Evolutionary conservation across 2,329 filamentous ascomycete species (phyloP).

Genomic region (Onygena corvina): DNA sequence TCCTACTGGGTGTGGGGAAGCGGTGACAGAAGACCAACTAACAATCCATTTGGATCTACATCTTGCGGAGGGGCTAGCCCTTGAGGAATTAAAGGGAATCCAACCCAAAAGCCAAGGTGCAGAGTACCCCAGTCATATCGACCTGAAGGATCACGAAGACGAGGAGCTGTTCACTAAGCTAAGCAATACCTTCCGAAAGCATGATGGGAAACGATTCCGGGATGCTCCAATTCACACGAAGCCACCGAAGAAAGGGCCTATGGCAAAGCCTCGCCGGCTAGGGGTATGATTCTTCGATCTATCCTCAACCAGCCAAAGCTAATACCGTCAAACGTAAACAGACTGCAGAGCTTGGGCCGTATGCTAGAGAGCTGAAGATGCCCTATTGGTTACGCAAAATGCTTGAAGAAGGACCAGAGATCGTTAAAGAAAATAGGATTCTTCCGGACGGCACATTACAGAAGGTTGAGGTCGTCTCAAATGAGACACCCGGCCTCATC

Average conservation of each 20-base stretch:
- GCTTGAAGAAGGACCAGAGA: conserved; percentile 48
- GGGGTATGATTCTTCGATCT: conserved; percentile 3
- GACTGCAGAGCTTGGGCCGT: conserved; percentile 55
- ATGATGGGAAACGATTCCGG: not conserved
- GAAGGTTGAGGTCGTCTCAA: conserved; percentile 35
- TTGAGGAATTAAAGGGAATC: conserved; percentile 26
- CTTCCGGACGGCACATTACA: conserved; percentile 33
- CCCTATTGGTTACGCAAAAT: conserved; percentile 54
- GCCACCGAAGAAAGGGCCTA: conserved; percentile 7
- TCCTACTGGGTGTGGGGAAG: conserved; percentile 49
- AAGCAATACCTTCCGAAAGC: not conserved
- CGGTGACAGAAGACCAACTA: conserved; percentile 42
- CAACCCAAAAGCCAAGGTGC: not conserved
- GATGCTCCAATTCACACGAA: conserved; percentile 1
- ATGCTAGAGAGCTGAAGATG: conserved; percentile 64
- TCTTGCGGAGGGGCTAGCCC: conserved; percentile 36
- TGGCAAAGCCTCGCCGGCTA: not conserved
- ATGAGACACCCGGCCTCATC: conserved; percentile 44
- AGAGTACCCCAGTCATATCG: not conserved
- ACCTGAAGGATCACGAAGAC: conserved; percentile 5
- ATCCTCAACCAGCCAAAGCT: no score
- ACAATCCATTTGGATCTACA: conserved; percentile 51
- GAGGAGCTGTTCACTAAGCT: not conserved
- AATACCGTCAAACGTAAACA: conserved; percentile 16
- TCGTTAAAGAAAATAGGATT: conserved; percentile 43